A percentile compares a stretch with the other conserved stretches of the same genome.
These are phyloP conservation scores for Astragalus glycyphyllos DNA, from an alignment of 306 rosid species.

Conservation along the genomic window DNA sequence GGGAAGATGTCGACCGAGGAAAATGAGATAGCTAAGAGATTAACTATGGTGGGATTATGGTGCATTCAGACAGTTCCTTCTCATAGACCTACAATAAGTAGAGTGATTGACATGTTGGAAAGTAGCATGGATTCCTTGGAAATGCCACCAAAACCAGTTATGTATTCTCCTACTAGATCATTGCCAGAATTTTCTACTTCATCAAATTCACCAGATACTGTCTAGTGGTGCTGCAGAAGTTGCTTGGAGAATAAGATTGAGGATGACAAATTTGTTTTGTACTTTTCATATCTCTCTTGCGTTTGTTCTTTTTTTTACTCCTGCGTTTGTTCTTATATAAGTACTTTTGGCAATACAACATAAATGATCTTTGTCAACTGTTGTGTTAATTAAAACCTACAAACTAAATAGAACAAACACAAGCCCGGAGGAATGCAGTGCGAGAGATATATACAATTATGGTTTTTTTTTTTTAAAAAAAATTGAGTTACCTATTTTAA, in stretches of 20 bases:
- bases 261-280: constrained; percentile 2
- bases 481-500: too few relatives aligned
- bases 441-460: too few relatives aligned
- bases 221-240: background rate
- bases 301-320: too few relatives aligned
- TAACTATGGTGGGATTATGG: constrained; percentile 62
- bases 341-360: background rate
- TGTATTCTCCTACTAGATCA: constrained; percentile 49
- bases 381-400: too few relatives aligned
- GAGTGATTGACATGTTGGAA: constrained; percentile 62
- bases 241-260: background rate
- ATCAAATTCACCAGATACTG: constrained; percentile 6
- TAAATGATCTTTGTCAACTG: too few relatives aligned
- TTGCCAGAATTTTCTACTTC: constrained; percentile 39
- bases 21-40: constrained; percentile 52
- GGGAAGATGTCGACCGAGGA: constrained; percentile 37
- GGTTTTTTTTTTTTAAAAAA: too few relatives aligned
- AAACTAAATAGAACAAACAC: too few relatives aligned
- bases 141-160: constrained; percentile 60
- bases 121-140: constrained; percentile 50
- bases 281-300: constrained; percentile 2
- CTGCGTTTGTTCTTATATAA: background rate
- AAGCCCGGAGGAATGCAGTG: too few relatives aligned
- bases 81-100: constrained; percentile 57
- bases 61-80: constrained; percentile 56